These are phyloP conservation scores for Cryptomeria japonica DNA, from an alignment of 75 land plant genomes.

Conservation along the genomic window DNA sequence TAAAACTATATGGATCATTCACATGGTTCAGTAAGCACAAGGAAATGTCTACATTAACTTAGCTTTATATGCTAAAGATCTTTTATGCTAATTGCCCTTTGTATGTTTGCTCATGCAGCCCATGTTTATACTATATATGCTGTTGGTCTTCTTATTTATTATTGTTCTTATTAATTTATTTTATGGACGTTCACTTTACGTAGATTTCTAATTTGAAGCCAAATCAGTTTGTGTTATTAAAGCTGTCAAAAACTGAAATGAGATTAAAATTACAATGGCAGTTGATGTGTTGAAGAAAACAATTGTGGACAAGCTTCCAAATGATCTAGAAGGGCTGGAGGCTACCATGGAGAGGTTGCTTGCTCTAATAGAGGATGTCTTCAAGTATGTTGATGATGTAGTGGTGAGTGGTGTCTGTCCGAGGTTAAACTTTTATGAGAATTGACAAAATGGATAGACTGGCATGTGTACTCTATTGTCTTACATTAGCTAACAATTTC, in stretches of 20 bases:
- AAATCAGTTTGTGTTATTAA: neutral
- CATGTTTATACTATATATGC: neutral
- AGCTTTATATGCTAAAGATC: no score
- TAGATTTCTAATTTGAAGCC: neutral
- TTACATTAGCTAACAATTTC: neutral
- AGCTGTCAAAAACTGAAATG: neutral
- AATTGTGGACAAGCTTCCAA: conserved; percentile 86
- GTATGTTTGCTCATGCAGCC: neutral
- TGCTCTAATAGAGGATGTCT: conserved; percentile 72
- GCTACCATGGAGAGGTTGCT: conserved; percentile 76
- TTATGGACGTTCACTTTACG: neutral
- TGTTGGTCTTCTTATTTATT: neutral
- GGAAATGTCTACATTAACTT: no score
- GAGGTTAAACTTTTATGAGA: neutral
- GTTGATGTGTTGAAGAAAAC: conserved; percentile 66
- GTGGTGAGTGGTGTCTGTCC: conserved; percentile 52
- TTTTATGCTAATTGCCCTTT: neutral
- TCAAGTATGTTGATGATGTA: conserved; percentile 92
- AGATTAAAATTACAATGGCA: neutral
- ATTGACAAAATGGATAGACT: neutral
- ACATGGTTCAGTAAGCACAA: no score
- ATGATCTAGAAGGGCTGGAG: conserved; percentile 95
- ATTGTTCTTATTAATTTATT: neutral
- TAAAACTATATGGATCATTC: no score
- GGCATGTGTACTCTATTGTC: neutral